phyloP scores from a whole-genome alignment of 1,284 basidiomycete species.

The Naganishia sp. region DNA sequence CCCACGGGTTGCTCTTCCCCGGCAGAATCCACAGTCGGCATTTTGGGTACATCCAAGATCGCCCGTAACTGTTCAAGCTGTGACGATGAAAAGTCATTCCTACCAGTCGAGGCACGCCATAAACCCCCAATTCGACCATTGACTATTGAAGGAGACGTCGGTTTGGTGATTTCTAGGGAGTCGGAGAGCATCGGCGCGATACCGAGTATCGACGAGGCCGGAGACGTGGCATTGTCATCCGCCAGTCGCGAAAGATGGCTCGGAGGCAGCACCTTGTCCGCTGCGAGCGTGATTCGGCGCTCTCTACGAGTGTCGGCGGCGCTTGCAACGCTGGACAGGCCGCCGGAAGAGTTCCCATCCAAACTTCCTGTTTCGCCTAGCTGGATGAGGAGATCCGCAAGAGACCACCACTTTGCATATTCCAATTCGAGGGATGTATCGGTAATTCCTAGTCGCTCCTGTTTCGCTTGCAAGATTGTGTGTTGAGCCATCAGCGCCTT shows the following conservation, averaged over 20 bases:
- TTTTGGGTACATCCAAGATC: conserved; percentile 14
- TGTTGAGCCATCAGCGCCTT: conserved; percentile 33
- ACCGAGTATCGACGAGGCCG: background rate
- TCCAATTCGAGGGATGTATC: conserved; percentile 2
- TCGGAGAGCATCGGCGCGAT: background rate
- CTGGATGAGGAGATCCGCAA: conserved; percentile 26
- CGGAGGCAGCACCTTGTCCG: conserved; percentile 15
- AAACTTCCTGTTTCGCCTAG: conserved; percentile 29
- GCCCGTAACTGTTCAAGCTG: conserved; percentile 29
- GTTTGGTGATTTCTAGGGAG: background rate
- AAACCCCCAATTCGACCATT: background rate
- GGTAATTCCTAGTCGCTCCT: conserved; percentile 7
- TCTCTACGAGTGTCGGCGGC: conserved; percentile 6
- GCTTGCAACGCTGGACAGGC: background rate
- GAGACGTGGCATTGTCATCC: background rate
- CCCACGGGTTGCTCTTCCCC: too few species aligned
- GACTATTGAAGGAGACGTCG: background rate
- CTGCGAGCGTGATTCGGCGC: conserved; percentile 29
- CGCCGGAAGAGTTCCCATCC: conserved; percentile 3
- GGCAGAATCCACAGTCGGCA: too few species aligned
- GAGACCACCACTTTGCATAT: conserved; percentile 28
- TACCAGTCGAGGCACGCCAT: conserved; percentile 28
- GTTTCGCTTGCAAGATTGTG: conserved; percentile 20
- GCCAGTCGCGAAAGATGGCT: conserved; percentile 3
- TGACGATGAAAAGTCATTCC: conserved; percentile 21